A percentile compares a stretch with the other conserved stretches of the same genome.
These are phyloP conservation scores for Fusarium chlamydosporum DNA, from an alignment of 2,329 filamentous ascomycete species.

Conservation along the genomic window DNA sequence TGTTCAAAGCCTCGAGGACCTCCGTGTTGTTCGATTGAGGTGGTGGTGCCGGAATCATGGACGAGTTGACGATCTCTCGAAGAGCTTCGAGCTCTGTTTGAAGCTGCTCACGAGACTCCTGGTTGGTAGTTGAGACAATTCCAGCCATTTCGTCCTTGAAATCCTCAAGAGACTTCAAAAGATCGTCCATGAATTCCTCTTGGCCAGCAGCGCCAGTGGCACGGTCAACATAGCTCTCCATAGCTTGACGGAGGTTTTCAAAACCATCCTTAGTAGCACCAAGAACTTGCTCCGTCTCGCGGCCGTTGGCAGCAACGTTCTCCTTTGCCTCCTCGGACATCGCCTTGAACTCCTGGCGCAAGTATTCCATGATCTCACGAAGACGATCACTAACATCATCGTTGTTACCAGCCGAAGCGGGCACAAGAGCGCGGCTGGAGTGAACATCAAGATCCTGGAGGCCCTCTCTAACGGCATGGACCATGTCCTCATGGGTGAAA, in stretches of 20 bases:
- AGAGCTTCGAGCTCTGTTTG: slow-evolving; percentile 87
- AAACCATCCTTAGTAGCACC: slow-evolving; percentile 90
- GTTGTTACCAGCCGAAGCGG: slow-evolving; percentile 56
- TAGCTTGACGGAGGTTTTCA: slow-evolving; percentile 82
- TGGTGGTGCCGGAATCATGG: slow-evolving; percentile 71
- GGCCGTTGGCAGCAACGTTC: slow-evolving; percentile 82
- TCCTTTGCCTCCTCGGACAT: slow-evolving; percentile 78
- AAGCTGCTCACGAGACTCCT: slow-evolving; percentile 73
- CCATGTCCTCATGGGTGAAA: slow-evolving; percentile 72
- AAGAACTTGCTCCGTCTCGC: slow-evolving; percentile 88
- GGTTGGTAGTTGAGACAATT: slow-evolving; percentile 66
- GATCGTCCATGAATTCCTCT: slow-evolving; percentile 81
- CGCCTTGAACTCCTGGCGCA: slow-evolving; percentile 71
- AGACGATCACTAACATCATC: slow-evolving; percentile 69
- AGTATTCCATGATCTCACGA: slow-evolving; percentile 74
- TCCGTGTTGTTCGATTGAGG: slow-evolving; percentile 68
- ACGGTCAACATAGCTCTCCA: slow-evolving; percentile 84
- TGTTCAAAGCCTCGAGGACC: slow-evolving; percentile 77
- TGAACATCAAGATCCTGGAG: slow-evolving; percentile 66
- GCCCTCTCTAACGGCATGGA: slow-evolving; percentile 74
- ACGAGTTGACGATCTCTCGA: slow-evolving; percentile 80
- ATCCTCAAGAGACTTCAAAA: slow-evolving; percentile 75
- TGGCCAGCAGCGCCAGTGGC: slow-evolving; percentile 77
- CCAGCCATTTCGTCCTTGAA: slow-evolving; percentile 77
- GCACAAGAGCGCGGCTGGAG: slow-evolving; percentile 58